Evolutionary conservation across 2,329 filamentous ascomycete genomes (phyloP).

Genomic region (Exophiala alcalophila): DNA sequence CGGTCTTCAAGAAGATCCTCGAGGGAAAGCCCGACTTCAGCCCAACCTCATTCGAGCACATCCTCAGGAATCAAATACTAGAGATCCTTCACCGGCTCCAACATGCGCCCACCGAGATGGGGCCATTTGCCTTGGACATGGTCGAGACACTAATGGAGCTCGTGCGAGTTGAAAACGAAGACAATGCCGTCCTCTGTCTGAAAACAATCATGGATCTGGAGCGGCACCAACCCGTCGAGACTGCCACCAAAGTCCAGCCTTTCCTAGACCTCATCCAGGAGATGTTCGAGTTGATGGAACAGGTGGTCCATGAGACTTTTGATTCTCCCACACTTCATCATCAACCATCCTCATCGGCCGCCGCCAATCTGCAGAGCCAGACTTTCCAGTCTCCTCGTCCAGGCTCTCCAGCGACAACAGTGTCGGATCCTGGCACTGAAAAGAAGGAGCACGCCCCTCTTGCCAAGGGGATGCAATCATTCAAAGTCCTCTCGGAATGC

Average conservation of each 20-base stretch:
- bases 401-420: slow-evolving; percentile 79
- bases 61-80: slow-evolving; percentile 86
- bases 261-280: slow-evolving; percentile 92
- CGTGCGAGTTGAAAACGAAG: slow-evolving; percentile 90
- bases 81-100: slow-evolving; percentile 90
- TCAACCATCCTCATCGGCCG: slow-evolving; percentile 45
- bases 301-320: slow-evolving; percentile 91
- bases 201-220: slow-evolving; percentile 98
- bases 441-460: slow-evolving; percentile 78
- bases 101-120: slow-evolving; percentile 73
- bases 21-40: slow-evolving; percentile 85
- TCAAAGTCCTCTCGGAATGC: slow-evolving; percentile 96
- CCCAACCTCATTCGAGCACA: slow-evolving; percentile 87
- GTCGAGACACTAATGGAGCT: slow-evolving; percentile 87
- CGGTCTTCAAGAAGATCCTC: slow-evolving; percentile 81
- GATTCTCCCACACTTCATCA: slow-evolving; percentile 61
- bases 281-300: slow-evolving; percentile 92
- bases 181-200: slow-evolving; percentile 96
- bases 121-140: slow-evolving; percentile 82
- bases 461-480: slow-evolving; percentile 93
- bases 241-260: slow-evolving; percentile 76
- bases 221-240: slow-evolving; percentile 82
- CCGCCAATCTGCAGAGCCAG: slow-evolving; percentile 53
- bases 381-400: slow-evolving; percentile 86
- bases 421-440: slow-evolving; percentile 74